Base-by-base conservation (phyloP, 805 yeast species). In the Candida ovalis region DNA sequence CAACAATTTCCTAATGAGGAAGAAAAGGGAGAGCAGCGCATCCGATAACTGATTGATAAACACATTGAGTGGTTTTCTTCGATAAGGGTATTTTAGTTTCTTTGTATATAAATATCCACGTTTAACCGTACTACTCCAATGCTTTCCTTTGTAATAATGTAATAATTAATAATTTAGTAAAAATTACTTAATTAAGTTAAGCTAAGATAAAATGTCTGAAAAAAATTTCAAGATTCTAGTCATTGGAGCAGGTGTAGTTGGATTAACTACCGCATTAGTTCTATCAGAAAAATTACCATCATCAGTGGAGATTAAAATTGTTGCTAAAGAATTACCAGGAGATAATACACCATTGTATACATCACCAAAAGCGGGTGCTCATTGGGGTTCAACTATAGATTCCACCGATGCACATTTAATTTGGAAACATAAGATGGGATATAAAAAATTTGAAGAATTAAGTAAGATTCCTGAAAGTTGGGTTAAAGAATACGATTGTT, bases 341-440 rank as follows among this genome's bases (percentile, higher is more conserved):
- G 86, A 82, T 45, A 49, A 61, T 15, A 72, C 71, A 41, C 37
- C 51, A 4, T 70, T 73, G 5, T 83, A 79, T 58, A 73, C 86
- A 1, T 81, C 86, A 0, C 86, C 87, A 1, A 78, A 73, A 60
- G 89, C 88, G 0, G 88, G 89, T 3, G 89, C 88, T 32, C 81
- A 82, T 50, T 83, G 88, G 86, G 68, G 62, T 17, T 67, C 75
- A 3, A 64, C 66, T 47, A 70, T 72, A 15, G 42, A 58, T 7
- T 47, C 50, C 13, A 57, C 60, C 4, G 48, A 44, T n/a, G 15
- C 18, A 5, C 19, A 30, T 3, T 24, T 22, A 9, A 22, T n/a
- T n/a, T 69, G 71, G 44, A 55, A 67, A 42, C 78, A 73, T 44
- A 48, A 48, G 32, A 51, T 54, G 6, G 69, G 69, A 0, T 76